phyloP scores from a whole-genome alignment of 2,329 filamentous ascomycete species.

The Colletotrichum gigasporum region DNA sequence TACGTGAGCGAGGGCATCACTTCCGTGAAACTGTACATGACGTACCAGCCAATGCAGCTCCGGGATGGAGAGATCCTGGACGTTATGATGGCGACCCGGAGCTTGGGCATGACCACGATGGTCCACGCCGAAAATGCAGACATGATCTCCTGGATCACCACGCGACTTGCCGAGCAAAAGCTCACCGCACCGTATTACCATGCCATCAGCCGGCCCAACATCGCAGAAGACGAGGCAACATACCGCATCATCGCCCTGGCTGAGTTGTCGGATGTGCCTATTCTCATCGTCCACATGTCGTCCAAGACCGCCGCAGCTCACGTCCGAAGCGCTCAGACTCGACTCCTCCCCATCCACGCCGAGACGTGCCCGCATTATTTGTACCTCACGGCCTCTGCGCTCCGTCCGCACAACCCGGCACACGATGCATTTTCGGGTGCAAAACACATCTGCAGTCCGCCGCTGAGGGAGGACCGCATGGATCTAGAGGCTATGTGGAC shows the following conservation, averaged over 20 bases:
- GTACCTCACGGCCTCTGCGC: conserved; percentile 59
- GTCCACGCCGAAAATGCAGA: conserved; percentile 65
- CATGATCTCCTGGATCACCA: conserved; percentile 63
- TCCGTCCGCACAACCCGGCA: conserved; percentile 42
- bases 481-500: conserved; percentile 62
- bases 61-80: conserved; percentile 59
- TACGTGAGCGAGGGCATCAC: conserved; percentile 52
- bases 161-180: conserved; percentile 57
- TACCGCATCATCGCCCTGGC: conserved; percentile 60
- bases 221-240: conserved; percentile 62
- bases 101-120: conserved; percentile 50
- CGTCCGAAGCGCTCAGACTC: conserved; percentile 52
- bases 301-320: conserved; percentile 54
- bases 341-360: conserved; percentile 59
- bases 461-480: conserved; percentile 52
- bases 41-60: conserved; percentile 59
- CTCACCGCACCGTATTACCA: conserved; percentile 62
- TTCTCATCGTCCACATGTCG: conserved; percentile 63
- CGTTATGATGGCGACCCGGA: conserved; percentile 56
- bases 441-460: conserved; percentile 64
- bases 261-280: conserved; percentile 59
- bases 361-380: conserved; percentile 68
- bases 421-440: conserved; percentile 62
- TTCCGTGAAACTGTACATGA: conserved; percentile 63
- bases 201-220: conserved; percentile 55